Conservation (phyloP, 2,329 filamentous ascomycete species). For the Emmonsiellopsis sp. region DNA sequence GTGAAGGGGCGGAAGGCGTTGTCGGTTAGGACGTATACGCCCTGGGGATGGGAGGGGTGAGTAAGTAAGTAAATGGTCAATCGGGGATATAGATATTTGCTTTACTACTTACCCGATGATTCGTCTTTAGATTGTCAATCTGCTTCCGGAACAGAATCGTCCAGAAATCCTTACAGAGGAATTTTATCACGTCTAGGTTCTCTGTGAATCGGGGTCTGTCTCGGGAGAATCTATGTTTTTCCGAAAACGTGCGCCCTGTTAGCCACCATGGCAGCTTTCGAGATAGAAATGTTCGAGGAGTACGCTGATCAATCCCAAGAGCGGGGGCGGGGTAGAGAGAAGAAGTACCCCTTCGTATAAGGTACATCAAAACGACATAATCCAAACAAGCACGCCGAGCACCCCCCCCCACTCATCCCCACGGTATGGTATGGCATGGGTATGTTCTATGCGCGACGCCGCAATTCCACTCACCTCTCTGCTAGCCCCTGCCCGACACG, state of each 20-base stretch:
- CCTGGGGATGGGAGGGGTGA: constrained; percentile 40
- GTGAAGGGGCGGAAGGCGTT: constrained; percentile 80
- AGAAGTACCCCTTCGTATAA: no score
- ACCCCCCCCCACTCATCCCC: not conserved
- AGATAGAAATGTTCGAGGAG: not conserved
- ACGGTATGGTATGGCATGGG: not conserved
- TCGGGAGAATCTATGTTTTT: constrained; percentile 27
- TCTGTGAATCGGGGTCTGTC: constrained; percentile 83
- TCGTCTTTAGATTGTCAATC: constrained; percentile 97
- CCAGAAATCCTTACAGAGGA: constrained; percentile 98
- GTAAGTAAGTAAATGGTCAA: not conserved
- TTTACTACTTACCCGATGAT: constrained; percentile 60
- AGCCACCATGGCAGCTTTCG: not conserved
- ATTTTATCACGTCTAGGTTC: constrained; percentile 93
- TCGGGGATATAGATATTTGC: not conserved
- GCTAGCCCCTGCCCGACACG: constrained; percentile 85
- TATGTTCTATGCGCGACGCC: not conserved
- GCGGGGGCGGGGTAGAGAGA: no score
- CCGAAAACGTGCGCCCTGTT: not conserved
- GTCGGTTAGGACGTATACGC: constrained; percentile 93
- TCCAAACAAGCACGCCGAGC: no score
- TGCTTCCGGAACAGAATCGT: constrained; percentile 90
- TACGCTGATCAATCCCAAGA: no score
- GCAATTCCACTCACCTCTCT: constrained; percentile 54
- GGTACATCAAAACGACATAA: no score